A percentile compares a stretch with the other conserved stretches of the same genome.
Evolutionary conservation across 768 basidiomycete genomes (phyloP).

Genomic region (Dictyophora rubrovolvata): DNA sequence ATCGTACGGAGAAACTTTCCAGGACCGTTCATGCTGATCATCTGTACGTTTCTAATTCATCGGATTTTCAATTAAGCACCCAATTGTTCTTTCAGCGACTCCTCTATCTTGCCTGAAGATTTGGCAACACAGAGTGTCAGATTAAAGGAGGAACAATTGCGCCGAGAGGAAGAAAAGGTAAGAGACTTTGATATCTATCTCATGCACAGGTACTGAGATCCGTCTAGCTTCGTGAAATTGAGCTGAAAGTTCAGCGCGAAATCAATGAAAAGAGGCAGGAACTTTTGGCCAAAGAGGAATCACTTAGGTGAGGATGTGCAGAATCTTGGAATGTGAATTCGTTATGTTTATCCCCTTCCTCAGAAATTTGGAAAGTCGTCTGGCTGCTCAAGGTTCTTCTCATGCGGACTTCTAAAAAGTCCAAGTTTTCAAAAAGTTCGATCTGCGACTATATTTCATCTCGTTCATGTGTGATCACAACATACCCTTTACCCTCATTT

Average conservation of each 20-base stretch:
- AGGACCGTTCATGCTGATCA: constrained; percentile 76
- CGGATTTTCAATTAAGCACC: constrained; percentile 10
- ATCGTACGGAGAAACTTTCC: constrained; percentile 95
- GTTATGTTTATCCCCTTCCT: background rate
- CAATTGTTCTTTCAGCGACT: constrained; percentile 41
- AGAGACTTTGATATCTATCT: constrained; percentile 9
- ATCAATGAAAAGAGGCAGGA: constrained; percentile 97
- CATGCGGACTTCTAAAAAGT: constrained; percentile 64
- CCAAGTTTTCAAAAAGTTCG: constrained; percentile 23
- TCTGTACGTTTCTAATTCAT: constrained; percentile 36
- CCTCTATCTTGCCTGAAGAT: constrained; percentile 91
- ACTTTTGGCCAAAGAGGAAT: constrained; percentile 91
- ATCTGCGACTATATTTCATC: constrained; percentile 17
- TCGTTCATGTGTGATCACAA: background rate
- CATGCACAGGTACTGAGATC: background rate
- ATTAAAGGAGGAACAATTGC: constrained; percentile 97
- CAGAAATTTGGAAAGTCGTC: constrained; percentile 83
- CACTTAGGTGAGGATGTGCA: constrained; percentile 50
- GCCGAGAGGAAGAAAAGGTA: constrained; percentile 93
- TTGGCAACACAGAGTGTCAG: constrained; percentile 94
- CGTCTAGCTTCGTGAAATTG: constrained; percentile 82
- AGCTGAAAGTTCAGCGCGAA: constrained; percentile 95
- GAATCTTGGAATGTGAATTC: background rate
- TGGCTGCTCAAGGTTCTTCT: constrained; percentile 82
- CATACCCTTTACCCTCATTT: constrained; percentile 3